Conservation (phyloP, 2,329 filamentous ascomycete species). For the Pseudogymnoascus sp. region DNA sequence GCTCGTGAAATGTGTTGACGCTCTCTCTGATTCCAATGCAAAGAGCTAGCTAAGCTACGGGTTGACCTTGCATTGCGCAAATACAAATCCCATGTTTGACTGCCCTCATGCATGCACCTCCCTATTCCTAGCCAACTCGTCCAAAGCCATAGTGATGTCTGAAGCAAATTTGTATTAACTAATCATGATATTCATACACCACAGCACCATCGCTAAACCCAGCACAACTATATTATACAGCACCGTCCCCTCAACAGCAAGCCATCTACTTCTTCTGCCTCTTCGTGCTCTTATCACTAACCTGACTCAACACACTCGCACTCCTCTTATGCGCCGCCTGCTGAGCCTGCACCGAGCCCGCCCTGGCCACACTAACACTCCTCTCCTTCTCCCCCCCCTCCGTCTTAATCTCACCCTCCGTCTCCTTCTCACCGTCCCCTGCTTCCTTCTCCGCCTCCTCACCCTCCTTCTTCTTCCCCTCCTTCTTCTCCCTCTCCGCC, state of each 20-base stretch:
- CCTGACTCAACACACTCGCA: conserved; percentile 67
- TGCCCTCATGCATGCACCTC: not conserved
- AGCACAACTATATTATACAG: not conserved
- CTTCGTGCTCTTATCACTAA: conserved; percentile 52
- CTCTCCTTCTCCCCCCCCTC: conserved; percentile 27
- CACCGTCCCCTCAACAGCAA: not conserved
- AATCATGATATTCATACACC: conserved; percentile 3
- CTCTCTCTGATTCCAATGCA: not conserved
- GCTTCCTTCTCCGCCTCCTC: conserved; percentile 7
- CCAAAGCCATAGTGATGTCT: not conserved
- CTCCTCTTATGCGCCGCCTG: conserved; percentile 59
- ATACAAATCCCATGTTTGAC: not conserved
- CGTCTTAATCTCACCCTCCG: conserved; percentile 58
- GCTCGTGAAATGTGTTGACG: too few species aligned
- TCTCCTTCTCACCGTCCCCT: conserved; percentile 39
- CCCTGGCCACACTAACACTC: conserved; percentile 48
- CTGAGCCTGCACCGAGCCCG: conserved; percentile 42
- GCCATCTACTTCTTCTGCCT: conserved; percentile 34
- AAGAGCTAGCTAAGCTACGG: not conserved
- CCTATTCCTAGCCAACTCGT: not conserved
- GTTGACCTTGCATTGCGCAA: too few species aligned
- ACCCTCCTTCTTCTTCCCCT: conserved; percentile 12
- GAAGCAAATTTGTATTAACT: not conserved
- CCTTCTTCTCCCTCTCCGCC: conserved; percentile 31
- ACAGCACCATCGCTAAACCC: conserved; percentile 1